A percentile compares a stretch with the other conserved stretches of the same genome.
Evolutionary conservation across 2,329 filamentous ascomycete genomes (phyloP).

Genomic region (Aspergillus novoparasiticus): DNA sequence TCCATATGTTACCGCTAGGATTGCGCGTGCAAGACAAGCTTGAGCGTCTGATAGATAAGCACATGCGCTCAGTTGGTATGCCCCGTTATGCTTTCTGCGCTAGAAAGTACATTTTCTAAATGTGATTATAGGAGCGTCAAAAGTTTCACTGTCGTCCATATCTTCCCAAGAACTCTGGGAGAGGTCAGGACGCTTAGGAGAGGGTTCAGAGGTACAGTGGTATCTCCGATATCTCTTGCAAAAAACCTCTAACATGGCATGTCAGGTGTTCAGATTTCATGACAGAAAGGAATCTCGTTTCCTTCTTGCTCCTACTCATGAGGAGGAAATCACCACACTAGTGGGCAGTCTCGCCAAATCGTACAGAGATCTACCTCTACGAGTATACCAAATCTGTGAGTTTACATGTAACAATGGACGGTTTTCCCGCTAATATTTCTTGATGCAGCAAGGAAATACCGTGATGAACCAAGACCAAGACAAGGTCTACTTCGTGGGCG

Average conservation of each 20-base stretch:
- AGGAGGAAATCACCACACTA: conserved; percentile 90
- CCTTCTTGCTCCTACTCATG: conserved; percentile 88
- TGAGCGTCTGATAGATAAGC: conserved; percentile 79
- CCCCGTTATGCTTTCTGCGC: conserved; percentile 5
- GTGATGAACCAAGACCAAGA: conserved; percentile 86
- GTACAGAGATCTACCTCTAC: conserved; percentile 81
- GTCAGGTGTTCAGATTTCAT: conserved; percentile 73
- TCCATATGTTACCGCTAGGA: conserved; percentile 87
- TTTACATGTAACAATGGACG: not conserved
- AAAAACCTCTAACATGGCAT: not conserved
- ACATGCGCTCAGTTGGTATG: conserved; percentile 76
- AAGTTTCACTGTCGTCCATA: conserved; percentile 79
- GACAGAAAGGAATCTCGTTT: conserved; percentile 77
- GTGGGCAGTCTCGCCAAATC: conserved; percentile 74
- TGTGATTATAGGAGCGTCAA: conserved; percentile 67
- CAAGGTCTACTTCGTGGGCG: conserved; percentile 84
- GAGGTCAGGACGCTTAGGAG: conserved; percentile 76
- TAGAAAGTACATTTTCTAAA: not conserved
- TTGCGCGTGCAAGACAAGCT: conserved; percentile 86
- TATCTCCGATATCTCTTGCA: not conserved
- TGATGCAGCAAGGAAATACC: conserved; percentile 77
- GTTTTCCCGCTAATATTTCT: not conserved
- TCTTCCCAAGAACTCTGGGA: conserved; percentile 84
- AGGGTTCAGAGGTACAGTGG: conserved; percentile 69
- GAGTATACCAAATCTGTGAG: conserved; percentile 86